Evolutionary conservation across 495 filamentous ascomycete genomes (phyloP), one percentile per base, ranked within the genome.

Genomic region (Geoglossum glabrum): DNA sequence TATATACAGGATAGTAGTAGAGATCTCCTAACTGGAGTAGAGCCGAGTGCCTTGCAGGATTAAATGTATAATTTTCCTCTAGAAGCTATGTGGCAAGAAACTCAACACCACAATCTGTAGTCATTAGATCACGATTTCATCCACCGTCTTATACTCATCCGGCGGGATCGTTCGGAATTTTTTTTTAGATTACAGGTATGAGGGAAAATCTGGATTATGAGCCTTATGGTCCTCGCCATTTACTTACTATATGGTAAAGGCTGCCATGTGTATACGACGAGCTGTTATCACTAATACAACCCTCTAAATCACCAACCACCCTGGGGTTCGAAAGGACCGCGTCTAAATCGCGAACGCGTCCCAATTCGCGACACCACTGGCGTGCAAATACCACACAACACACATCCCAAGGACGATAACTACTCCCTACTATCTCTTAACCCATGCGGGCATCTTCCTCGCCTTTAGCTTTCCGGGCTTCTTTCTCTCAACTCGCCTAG

Each of bases 371-470:
- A 45, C n/a, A 17, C 3, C 3, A 45, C 19, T 45, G 40, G 2
- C 40, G n/a, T 45, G 40, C n/a, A 13, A 45, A 13, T 19, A 21
- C 40, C 4, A 19, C 40, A 21, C 40, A 21, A 21, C 23, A 45
- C 40, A 45, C n/a, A 21, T 45, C 17, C n/a, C 40, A 13, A 21
- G 3, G 23, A 21, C 40, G 13, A 45, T 45, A 21, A 19, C n/a
- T 4, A 10, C 10, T 21, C 17, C 19, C 4, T 4, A n/a, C 54
- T 58, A 60, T 60, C 59, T 59, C 80, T 96, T 96, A 74, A 97
- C 90, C 92, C 92, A 99, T 61, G 93, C 76, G 57, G 90, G 93
- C 83, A 87, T 92, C 79, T 99, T 99, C 71, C 92, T 84, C 45
- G 92, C 90, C 76, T 97, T 97, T 69, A 95, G 68, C 62, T 86